Evolutionary conservation across 306 rosid species (phyloP).

Genomic region (Citrullus colocynthis): DNA sequence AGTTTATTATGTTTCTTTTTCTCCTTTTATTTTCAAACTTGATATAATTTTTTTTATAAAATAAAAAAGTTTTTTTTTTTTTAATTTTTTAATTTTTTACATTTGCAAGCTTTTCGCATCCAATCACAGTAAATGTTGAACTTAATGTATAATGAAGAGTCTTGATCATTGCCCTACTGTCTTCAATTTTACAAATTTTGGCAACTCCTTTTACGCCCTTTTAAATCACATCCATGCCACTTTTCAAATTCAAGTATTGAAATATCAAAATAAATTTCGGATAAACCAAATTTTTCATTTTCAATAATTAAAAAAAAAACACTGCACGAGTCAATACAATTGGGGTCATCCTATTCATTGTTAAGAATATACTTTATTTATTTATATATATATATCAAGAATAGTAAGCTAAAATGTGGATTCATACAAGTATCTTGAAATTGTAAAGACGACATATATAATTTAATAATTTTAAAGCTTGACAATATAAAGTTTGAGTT

Average conservation of each 20-base stretch:
- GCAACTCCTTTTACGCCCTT: rapidly evolving
- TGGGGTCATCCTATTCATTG: not conserved
- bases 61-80: too few relatives aligned
- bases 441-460: not conserved
- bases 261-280: not conserved
- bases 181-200: not conserved
- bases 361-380: not conserved
- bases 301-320: not conserved
- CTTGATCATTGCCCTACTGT: not conserved
- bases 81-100: too few relatives aligned
- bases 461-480: too few relatives aligned
- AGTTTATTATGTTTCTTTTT: not conserved
- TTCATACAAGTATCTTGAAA: not conserved
- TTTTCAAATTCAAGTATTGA: not conserved
- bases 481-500: too few relatives aligned
- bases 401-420: not conserved
- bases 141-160: not conserved
- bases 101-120: not conserved
- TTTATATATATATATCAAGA: not conserved
- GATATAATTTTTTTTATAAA: too few relatives aligned
- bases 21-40: not conserved
- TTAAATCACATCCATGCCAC: not conserved
- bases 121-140: not conserved
- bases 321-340: not conserved
- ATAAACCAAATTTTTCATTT: not conserved